phyloP scores from a whole-genome alignment of 345 rosid genomes.

The Moricandia arvensis region DNA sequence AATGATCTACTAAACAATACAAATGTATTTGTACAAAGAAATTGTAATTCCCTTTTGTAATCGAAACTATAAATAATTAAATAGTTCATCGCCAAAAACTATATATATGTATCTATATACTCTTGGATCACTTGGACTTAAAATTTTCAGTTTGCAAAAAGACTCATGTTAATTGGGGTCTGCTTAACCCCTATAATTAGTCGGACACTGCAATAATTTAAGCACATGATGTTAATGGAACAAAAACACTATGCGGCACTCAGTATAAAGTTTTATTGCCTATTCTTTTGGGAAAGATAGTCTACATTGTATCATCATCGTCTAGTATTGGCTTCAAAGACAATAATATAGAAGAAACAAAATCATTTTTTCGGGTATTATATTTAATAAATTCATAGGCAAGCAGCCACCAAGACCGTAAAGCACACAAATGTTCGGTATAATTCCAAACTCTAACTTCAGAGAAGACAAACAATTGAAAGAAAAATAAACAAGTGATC shows the following conservation, averaged over 20 bases:
- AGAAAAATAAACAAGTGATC: slow-evolving; percentile 7
- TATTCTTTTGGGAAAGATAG: not conserved
- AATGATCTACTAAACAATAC: no score
- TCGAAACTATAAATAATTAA: not conserved
- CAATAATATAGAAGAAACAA: not conserved
- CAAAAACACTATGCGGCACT: not conserved
- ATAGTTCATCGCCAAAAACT: no score
- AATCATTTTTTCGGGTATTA: slow-evolving; percentile 1
- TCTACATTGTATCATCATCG: not conserved
- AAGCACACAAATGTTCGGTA: slow-evolving; percentile 31
- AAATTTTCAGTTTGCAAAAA: not conserved
- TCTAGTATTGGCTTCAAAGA: not conserved
- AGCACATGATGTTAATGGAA: not conserved
- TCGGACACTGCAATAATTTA: not conserved
- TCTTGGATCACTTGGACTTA: not conserved
- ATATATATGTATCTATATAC: no score
- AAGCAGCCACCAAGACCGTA: slow-evolving; percentile 28
- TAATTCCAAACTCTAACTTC: slow-evolving; percentile 26
- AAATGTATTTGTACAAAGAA: not conserved
- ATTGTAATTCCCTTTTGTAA: not conserved
- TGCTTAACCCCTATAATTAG: not conserved
- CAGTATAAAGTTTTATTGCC: not conserved
- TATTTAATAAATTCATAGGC: slow-evolving; percentile 19
- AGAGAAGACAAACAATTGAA: slow-evolving; percentile 17
- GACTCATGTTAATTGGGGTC: not conserved